Conservation (phyloP, 805 yeast genomes). For the Candida nonsorbophila region DNA sequence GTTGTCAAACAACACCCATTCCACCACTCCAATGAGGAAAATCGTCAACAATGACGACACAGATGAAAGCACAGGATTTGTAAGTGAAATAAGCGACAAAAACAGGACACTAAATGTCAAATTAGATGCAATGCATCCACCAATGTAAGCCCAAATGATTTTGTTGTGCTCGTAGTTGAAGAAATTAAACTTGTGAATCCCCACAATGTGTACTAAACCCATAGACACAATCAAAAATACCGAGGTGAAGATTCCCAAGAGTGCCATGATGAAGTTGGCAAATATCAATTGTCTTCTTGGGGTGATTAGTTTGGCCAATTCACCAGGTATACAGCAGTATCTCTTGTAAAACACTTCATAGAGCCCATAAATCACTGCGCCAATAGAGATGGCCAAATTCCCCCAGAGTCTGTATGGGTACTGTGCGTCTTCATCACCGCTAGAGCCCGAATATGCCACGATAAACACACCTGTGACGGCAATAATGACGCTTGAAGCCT, state of each 20-base stretch:
- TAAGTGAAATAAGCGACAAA: conserved; percentile 72
- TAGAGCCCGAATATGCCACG: conserved; percentile 64
- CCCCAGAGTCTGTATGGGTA: conserved; percentile 66
- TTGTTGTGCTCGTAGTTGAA: conserved; percentile 36
- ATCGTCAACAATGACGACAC: conserved; percentile 70
- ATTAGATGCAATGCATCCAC: conserved; percentile 56
- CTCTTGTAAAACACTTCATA: conserved; percentile 82
- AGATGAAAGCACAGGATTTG: conserved; percentile 78
- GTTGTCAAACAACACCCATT: conserved; percentile 63
- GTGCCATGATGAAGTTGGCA: conserved; percentile 69
- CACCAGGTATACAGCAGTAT: conserved; percentile 66
- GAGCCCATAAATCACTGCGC: conserved; percentile 74
- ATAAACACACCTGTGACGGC: conserved; percentile 73
- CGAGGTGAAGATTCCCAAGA: conserved; percentile 56
- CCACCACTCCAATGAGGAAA: conserved; percentile 71
- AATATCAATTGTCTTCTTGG: conserved; percentile 71
- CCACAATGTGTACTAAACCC: conserved; percentile 45
- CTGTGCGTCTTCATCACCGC: conserved; percentile 14
- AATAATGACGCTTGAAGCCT: conserved; percentile 60
- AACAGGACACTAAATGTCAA: conserved; percentile 67
- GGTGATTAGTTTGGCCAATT: conserved; percentile 35
- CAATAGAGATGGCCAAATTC: conserved; percentile 62
- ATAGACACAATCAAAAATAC: conserved; percentile 44
- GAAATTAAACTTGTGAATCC: conserved; percentile 53
- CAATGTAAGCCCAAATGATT: conserved; percentile 41